Evolutionary conservation across 1,284 basidiomycete genomes (phyloP).

Genomic region (Cryptococcus sp.): DNA sequence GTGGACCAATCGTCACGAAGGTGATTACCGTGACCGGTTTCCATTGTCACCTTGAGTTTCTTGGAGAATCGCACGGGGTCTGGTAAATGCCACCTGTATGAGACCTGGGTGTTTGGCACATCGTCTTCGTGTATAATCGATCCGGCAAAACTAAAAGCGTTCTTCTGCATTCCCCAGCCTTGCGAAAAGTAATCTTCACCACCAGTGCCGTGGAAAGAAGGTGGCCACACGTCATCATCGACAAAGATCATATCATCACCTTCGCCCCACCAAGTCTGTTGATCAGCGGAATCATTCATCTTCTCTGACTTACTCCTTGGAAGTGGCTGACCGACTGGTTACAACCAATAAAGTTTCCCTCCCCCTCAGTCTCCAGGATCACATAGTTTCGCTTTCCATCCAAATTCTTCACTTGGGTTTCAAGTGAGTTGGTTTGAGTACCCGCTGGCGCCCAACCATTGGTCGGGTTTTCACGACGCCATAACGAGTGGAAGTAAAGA

Average conservation of each 20-base stretch:
- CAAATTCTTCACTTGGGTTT: slow-evolving; percentile 5
- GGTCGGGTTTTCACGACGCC: slow-evolving; percentile 6
- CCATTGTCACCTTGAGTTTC: slow-evolving; percentile 2
- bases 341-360: slow-evolving; percentile 5
- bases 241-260: slow-evolving; percentile 5
- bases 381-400: slow-evolving; percentile 7
- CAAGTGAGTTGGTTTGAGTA: slow-evolving; percentile 4
- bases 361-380: slow-evolving; percentile 6
- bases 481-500: slow-evolving; percentile 6
- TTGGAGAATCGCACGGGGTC: slow-evolving; percentile 3
- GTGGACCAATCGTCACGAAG: slow-evolving; percentile 3
- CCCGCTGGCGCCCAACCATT: slow-evolving; percentile 3
- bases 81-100: slow-evolving; percentile 2
- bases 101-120: slow-evolving; percentile 3
- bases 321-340: slow-evolving; percentile 5
- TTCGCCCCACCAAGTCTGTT: not conserved
- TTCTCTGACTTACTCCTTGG: not conserved
- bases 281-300: not conserved
- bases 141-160: slow-evolving; percentile 3
- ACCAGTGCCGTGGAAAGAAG: slow-evolving; percentile 2
- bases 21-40: slow-evolving; percentile 4
- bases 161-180: slow-evolving; percentile 6
- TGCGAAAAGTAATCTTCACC: slow-evolving; percentile 5
- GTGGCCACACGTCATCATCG: slow-evolving; percentile 1
- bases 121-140: slow-evolving; percentile 4